These are phyloP conservation scores for Trichosporon sp. DNA, from an alignment of 1,284 basidiomycete species.

Conservation along the genomic window DNA sequence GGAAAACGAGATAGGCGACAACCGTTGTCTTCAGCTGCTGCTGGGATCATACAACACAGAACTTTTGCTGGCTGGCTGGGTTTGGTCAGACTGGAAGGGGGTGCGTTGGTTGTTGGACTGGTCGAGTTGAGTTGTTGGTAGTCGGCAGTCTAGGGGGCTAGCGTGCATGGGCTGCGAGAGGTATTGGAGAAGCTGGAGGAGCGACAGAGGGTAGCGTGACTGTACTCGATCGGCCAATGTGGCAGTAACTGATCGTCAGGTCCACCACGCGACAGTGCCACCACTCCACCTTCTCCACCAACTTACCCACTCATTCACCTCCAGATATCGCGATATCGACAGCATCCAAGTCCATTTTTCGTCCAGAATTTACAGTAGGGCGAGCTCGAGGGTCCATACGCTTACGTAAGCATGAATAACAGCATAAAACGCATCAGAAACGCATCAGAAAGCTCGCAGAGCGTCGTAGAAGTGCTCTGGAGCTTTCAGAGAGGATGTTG, in stretches of 20 bases:
- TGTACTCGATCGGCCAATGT: background rate
- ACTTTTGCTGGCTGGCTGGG: background rate
- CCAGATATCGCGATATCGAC: background rate
- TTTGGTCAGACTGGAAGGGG: too few species aligned
- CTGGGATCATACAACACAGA: background rate
- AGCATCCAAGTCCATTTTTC: too few species aligned
- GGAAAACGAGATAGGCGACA: background rate
- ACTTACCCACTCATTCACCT: constrained; percentile 54
- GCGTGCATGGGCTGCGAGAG: background rate
- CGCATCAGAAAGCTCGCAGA: background rate
- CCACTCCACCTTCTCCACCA: background rate
- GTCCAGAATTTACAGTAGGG: constrained; percentile 52
- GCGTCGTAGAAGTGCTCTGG: too few species aligned
- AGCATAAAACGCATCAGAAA: background rate
- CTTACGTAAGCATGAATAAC: too few species aligned
- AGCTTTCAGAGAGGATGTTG: too few species aligned
- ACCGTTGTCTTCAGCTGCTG: background rate
- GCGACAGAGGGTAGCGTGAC: background rate
- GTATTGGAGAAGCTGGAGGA: too few species aligned
- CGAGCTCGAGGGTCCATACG: constrained; percentile 98
- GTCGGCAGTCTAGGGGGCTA: background rate
- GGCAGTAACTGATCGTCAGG: background rate
- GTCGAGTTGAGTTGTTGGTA: background rate
- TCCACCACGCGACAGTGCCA: background rate
- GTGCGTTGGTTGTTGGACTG: background rate